Percentiles rank a stretch among this genome's conserved stretches.
Evolutionary conservation across 1,284 basidiomycete genomes (phyloP).

Genomic region (Grifola frondosa): DNA sequence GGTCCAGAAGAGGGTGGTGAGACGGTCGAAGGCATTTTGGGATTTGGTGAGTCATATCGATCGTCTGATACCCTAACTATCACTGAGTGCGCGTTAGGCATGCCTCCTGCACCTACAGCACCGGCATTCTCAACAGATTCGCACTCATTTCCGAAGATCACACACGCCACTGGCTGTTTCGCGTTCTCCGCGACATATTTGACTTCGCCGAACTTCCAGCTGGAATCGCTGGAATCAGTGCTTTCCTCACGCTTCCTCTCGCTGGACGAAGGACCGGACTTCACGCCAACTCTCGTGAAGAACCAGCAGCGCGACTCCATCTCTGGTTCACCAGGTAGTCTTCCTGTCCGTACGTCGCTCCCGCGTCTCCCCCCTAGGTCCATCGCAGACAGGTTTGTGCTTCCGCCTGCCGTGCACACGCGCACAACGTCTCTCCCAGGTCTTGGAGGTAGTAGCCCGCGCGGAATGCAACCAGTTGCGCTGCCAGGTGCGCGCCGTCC

Average conservation of each 20-base stretch:
- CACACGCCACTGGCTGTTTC: conserved; percentile 67
- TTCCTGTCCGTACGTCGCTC: conserved; percentile 41
- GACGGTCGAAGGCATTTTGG: conserved; percentile 34
- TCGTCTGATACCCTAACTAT: conserved; percentile 11
- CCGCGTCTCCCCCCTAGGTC: conserved; percentile 44
- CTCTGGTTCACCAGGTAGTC: conserved; percentile 44
- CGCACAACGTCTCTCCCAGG: conserved; percentile 37
- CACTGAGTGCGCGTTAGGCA: conserved; percentile 6
- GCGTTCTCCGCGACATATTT: conserved; percentile 63
- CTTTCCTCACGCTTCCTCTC: conserved; percentile 71
- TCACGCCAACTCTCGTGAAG: conserved; percentile 61
- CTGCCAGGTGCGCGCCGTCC: conserved; percentile 34
- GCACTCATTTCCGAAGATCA: conserved; percentile 60
- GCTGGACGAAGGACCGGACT: conserved; percentile 54
- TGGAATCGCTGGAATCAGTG: conserved; percentile 73
- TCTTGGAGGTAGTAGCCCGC: conserved; percentile 27
- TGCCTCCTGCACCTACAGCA: conserved; percentile 38
- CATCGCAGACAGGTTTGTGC: conserved; percentile 56
- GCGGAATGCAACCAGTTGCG: conserved; percentile 34
- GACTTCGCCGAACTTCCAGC: conserved; percentile 60
- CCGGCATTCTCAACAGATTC: conserved; percentile 48
- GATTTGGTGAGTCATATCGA: conserved; percentile 37
- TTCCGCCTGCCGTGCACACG: conserved; percentile 40
- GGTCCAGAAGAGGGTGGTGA: conserved; percentile 32
- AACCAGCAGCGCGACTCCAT: conserved; percentile 53